Percentiles rank a stretch among this genome's conserved stretches.
Evolutionary conservation across 805 yeast species (phyloP).

Genomic region (Ogataea naganishii): DNA sequence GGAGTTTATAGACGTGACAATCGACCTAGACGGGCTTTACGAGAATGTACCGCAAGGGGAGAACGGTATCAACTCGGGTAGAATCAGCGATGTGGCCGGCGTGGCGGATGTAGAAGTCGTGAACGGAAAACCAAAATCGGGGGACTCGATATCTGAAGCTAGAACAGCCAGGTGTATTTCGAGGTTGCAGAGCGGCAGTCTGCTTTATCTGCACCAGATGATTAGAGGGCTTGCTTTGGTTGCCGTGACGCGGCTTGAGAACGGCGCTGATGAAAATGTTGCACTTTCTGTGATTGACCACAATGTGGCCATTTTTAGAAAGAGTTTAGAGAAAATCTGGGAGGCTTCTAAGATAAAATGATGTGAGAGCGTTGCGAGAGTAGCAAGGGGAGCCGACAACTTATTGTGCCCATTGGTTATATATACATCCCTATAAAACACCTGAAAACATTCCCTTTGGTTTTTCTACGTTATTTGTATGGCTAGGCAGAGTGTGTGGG

Average conservation of each 20-base stretch:
- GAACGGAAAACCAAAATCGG: background rate
- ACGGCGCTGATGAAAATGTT: conserved; percentile 33
- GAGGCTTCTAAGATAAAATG: conserved; percentile 28
- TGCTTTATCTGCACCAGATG: conserved; percentile 82
- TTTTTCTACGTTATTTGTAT: too few relatives aligned
- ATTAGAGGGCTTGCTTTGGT: conserved; percentile 88
- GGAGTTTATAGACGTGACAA: conserved; percentile 90
- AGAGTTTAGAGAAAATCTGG: conserved; percentile 69
- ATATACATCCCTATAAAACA: too few relatives aligned
- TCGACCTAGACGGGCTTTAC: conserved; percentile 74
- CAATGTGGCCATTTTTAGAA: conserved; percentile 74
- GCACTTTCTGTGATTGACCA: conserved; percentile 70
- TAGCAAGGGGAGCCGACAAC: too few relatives aligned
- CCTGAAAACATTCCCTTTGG: too few relatives aligned
- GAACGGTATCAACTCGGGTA: conserved; percentile 2
- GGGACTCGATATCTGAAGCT: conserved; percentile 1
- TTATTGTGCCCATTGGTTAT: too few relatives aligned
- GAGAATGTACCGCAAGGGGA: conserved; percentile 17
- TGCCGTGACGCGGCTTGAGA: conserved; percentile 70
- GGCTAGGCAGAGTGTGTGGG: too few relatives aligned
- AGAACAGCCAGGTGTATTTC: conserved; percentile 49
- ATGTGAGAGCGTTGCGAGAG: background rate
- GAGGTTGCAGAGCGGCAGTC: conserved; percentile 73
- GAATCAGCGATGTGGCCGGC: conserved; percentile 1
- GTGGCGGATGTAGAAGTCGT: background rate